Base-by-base conservation (phyloP, 1,284 basidiomycete genomes). In the Apiotrichum laibachii region DNA sequence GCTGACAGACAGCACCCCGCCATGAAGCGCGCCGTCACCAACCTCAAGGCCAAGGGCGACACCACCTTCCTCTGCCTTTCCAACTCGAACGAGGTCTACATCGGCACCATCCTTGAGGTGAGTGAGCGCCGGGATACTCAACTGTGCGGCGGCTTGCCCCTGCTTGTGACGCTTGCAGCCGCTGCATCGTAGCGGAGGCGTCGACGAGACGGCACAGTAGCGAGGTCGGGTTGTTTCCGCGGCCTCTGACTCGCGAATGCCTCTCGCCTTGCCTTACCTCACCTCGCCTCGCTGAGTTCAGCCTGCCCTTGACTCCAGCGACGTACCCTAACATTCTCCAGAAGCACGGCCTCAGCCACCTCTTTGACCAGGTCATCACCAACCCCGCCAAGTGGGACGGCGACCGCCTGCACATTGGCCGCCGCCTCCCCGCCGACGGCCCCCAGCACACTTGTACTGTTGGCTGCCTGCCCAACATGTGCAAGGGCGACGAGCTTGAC, bases 381-480 rank as follows among this genome's bases (percentile, higher is more conserved):
- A 99, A 99, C 80, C 92, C 90, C 1, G 93, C 95, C 2, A 81
- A 86, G 66, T 98, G 92, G 85, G 73, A 80, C 0, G 83, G 84
- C 2, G 88, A 92, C 51, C 81, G 89, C 11, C 85, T 99, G 57
- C 85, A 88, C 62, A 80, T 99, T 55, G 82, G 84, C 33, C 83
- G 94, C 22, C 84, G 88, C 47, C 81, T 98, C 43, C 86, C 88
- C 55, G 88, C 89, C 16, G 73, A 81, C 44, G 87, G 85, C 1
- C 85, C 86, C 7, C 93, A 94, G 69, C 96, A 99, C 77, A 75
- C 71, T 2, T 99, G 95, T 80, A 82, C 80, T 53, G 83, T 97
- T 55, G 95, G 95, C 16, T 99, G 95, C 81, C 87, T 87, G 59
- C 85, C 89, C 12, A 99, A 99, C 81, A 97, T 99, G 93, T 99